Percentiles rank a stretch among this genome's conserved stretches.
Evolutionary conservation across 2,329 filamentous ascomycete species (phyloP).

Genomic region (Zalaria obscura): DNA sequence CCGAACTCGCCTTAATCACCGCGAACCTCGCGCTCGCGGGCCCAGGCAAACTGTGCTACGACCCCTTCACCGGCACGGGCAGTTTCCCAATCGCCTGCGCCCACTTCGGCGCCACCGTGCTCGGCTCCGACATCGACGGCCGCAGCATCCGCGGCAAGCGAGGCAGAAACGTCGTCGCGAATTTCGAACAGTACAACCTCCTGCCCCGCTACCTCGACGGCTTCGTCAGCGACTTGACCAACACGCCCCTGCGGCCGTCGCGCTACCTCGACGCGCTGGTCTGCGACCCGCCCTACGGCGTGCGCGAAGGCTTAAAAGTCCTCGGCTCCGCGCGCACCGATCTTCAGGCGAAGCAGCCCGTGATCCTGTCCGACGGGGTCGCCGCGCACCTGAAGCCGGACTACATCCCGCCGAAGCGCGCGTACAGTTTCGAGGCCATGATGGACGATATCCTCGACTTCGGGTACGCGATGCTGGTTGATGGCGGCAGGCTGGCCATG

Average conservation of each 20-base stretch:
- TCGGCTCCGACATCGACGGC: slow-evolving; percentile 89
- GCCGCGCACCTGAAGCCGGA: slow-evolving; percentile 51
- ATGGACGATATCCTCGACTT: slow-evolving; percentile 82
- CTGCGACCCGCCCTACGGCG: slow-evolving; percentile 92
- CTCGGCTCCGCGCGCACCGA: slow-evolving; percentile 56
- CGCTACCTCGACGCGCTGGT: slow-evolving; percentile 75
- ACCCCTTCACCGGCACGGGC: slow-evolving; percentile 91
- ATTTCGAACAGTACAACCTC: slow-evolving; percentile 71
- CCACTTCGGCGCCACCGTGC: slow-evolving; percentile 71
- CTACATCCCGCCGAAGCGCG: slow-evolving; percentile 77
- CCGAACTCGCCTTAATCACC: slow-evolving; percentile 78
- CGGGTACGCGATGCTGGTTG: slow-evolving; percentile 60
- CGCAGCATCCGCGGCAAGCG: slow-evolving; percentile 64
- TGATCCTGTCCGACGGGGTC: slow-evolving; percentile 54
- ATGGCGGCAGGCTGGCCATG: slow-evolving; percentile 69
- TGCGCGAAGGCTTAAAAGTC: slow-evolving; percentile 81
- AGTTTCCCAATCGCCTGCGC: slow-evolving; percentile 84
- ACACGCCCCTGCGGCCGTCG: slow-evolving; percentile 21
- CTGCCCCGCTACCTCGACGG: slow-evolving; percentile 39
- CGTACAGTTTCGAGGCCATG: slow-evolving; percentile 85
- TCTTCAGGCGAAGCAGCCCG: slow-evolving; percentile 25
- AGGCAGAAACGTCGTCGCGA: slow-evolving; percentile 43
- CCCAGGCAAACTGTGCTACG: slow-evolving; percentile 77
- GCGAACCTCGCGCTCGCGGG: slow-evolving; percentile 78
- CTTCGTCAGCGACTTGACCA: slow-evolving; percentile 24